These are phyloP conservation scores for Fomitopsis pulvina DNA, from an alignment of 768 basidiomycete species.

Conservation along the genomic window DNA sequence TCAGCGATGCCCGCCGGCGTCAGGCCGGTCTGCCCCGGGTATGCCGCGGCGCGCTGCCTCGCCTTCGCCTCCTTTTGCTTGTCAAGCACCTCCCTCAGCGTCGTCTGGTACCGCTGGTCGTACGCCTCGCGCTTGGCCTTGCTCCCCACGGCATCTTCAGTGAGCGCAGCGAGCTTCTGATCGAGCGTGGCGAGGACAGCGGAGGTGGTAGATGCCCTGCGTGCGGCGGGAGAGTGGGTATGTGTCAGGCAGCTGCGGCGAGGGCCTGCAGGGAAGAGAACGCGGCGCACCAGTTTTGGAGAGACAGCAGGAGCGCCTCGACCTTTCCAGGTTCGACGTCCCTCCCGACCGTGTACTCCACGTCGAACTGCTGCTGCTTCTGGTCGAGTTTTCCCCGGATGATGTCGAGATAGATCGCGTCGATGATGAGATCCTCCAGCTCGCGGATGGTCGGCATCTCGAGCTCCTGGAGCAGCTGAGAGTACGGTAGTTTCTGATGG, in stretches of 20 bases:
- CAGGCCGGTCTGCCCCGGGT: constrained; percentile 12
- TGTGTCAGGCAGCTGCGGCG: not conserved
- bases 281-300: constrained; percentile 68
- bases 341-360: constrained; percentile 89
- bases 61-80: constrained; percentile 44
- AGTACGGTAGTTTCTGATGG: constrained; percentile 74
- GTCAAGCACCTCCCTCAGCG: constrained; percentile 55
- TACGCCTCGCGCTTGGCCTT: constrained; percentile 45
- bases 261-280: not conserved
- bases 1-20: constrained; percentile 17
- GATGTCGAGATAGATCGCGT: constrained; percentile 89
- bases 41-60: constrained; percentile 6
- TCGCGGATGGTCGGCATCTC: constrained; percentile 77
- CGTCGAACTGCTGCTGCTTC: constrained; percentile 80
- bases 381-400: constrained; percentile 92
- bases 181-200: constrained; percentile 69
- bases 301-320: constrained; percentile 50
- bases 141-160: constrained; percentile 32
- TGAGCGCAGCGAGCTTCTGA: constrained; percentile 54
- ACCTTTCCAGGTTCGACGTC: constrained; percentile 79
- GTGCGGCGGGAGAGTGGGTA: constrained; percentile 6
- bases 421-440: constrained; percentile 95
- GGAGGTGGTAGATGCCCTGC: constrained; percentile 66
- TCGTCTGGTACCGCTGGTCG: constrained; percentile 44
- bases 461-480: constrained; percentile 59